Conservation (phyloP, 2,329 filamentous ascomycete genomes). For the Dactylellina parvicollis region DNA sequence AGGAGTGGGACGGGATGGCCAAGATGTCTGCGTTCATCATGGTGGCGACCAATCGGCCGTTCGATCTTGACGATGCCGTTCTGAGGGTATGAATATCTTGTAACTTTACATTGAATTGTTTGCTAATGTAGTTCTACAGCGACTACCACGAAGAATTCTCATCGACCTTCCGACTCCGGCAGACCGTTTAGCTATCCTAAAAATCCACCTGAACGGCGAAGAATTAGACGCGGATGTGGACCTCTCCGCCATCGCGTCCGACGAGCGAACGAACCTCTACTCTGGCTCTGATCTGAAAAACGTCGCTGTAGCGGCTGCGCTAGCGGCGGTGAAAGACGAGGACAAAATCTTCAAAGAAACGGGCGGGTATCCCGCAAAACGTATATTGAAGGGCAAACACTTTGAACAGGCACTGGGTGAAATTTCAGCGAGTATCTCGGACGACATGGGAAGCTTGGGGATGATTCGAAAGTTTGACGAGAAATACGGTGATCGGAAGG, state of each 20-base stretch:
- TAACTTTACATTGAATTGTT: neutral
- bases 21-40: conserved; percentile 90
- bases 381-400: conserved; percentile 74
- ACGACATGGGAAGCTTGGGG: conserved; percentile 87
- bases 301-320: conserved; percentile 79
- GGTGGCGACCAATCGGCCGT: conserved; percentile 95
- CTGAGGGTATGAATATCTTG: conserved; percentile 64
- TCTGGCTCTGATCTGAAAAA: conserved; percentile 87
- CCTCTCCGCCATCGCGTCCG: conserved; percentile 71
- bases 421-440: conserved; percentile 89
- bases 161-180: conserved; percentile 59
- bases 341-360: conserved; percentile 59
- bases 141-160: conserved; percentile 57
- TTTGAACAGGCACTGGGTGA: conserved; percentile 87
- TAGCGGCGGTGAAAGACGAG: conserved; percentile 82
- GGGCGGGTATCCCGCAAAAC: conserved; percentile 71
- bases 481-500: conserved; percentile 85
- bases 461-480: conserved; percentile 96
- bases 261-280: conserved; percentile 73
- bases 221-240: conserved; percentile 70
- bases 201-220: conserved; percentile 77
- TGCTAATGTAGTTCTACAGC: conserved; percentile 30
- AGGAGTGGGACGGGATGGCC: conserved; percentile 95
- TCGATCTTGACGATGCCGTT: conserved; percentile 90
- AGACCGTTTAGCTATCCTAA: conserved; percentile 75